phyloP scores from a whole-genome alignment of 2,329 filamentous ascomycete genomes.

The Claviceps spartinae region DNA sequence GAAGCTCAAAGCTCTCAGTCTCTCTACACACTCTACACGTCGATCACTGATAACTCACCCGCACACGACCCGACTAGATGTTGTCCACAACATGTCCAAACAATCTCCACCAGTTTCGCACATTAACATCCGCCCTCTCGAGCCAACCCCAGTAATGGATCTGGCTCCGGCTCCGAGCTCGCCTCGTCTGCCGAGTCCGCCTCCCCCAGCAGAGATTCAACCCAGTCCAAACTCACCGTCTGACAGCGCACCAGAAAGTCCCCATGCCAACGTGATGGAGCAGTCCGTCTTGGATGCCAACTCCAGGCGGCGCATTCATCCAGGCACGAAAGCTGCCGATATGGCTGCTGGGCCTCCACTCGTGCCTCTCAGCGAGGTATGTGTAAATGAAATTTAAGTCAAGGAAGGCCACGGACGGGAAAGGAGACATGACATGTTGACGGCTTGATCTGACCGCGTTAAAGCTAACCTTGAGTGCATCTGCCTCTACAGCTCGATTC shows the following conservation, averaged over 20 bases:
- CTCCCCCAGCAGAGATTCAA: slow-evolving; percentile 89
- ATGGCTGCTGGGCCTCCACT: slow-evolving; percentile 89
- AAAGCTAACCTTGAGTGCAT: neutral
- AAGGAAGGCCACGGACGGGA: neutral
- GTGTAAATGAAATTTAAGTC: slow-evolving; percentile 12
- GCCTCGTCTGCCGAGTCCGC: slow-evolving; percentile 85
- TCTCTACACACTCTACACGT: neutral
- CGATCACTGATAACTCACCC: neutral
- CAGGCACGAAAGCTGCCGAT: slow-evolving; percentile 80
- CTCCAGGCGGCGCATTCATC: slow-evolving; percentile 72
- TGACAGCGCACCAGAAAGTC: slow-evolving; percentile 39
- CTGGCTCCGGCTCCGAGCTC: slow-evolving; percentile 57
- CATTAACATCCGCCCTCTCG: neutral
- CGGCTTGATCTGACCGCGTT: neutral
- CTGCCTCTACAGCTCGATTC: slow-evolving; percentile 62
- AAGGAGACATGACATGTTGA: neutral
- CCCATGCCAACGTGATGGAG: slow-evolving; percentile 48
- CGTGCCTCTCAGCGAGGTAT: slow-evolving; percentile 69
- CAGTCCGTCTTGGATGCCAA: slow-evolving; percentile 55
- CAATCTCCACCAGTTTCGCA: neutral
- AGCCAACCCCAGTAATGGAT: slow-evolving; percentile 31
- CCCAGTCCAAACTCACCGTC: slow-evolving; percentile 67
- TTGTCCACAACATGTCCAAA: neutral
- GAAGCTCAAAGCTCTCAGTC: neutral
- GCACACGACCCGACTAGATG: neutral